Evolutionary conservation across 2,329 filamentous ascomycete genomes (phyloP).

Genomic region (Pochonia chlamydosporia): DNA sequence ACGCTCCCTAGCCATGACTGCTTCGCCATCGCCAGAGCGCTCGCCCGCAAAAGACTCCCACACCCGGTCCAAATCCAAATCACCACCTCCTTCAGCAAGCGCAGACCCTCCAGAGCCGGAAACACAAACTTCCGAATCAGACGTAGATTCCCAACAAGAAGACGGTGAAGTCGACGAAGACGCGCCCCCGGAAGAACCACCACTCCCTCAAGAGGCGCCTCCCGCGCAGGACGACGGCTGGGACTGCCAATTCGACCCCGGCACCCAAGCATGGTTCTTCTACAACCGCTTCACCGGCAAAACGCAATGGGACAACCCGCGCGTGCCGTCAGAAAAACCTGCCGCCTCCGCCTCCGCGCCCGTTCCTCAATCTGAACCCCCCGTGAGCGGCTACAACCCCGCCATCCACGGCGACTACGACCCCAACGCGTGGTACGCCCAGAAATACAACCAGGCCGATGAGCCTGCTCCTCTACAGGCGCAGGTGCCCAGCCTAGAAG

Average conservation of each 20-base stretch:
- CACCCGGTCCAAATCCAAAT: slow-evolving; percentile 8
- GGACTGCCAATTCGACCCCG: slow-evolving; percentile 72
- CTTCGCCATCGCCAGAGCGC: slow-evolving; percentile 8
- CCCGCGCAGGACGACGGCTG: slow-evolving; percentile 68
- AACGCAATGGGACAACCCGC: slow-evolving; percentile 83
- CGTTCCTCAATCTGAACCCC: slow-evolving; percentile 30
- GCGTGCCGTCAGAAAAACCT: slow-evolving; percentile 48
- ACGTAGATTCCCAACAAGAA: slow-evolving; percentile 2
- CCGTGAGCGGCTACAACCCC: slow-evolving; percentile 82
- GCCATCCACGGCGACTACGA: slow-evolving; percentile 96
- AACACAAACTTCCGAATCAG: slow-evolving; percentile 4
- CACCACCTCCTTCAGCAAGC: slow-evolving; percentile 10
- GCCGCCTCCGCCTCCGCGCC: slow-evolving; percentile 21
- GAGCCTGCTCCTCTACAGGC: slow-evolving; percentile 21
- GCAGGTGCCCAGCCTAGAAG: slow-evolving; percentile 27
- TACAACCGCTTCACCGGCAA: slow-evolving; percentile 72
- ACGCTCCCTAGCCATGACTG: slow-evolving; percentile 5
- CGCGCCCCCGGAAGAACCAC: slow-evolving; percentile 32
- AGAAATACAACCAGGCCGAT: slow-evolving; percentile 39
- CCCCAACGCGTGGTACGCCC: slow-evolving; percentile 89
- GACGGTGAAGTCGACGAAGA: slow-evolving; percentile 6
- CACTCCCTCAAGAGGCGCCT: slow-evolving; percentile 35
- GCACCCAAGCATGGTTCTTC: slow-evolving; percentile 70
- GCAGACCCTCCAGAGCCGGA: slow-evolving; percentile 3
- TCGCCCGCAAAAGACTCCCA: slow-evolving; percentile 13